Base-by-base conservation (phyloP, 2,329 filamentous ascomycete genomes). In the Huntiella decipiens region DNA sequence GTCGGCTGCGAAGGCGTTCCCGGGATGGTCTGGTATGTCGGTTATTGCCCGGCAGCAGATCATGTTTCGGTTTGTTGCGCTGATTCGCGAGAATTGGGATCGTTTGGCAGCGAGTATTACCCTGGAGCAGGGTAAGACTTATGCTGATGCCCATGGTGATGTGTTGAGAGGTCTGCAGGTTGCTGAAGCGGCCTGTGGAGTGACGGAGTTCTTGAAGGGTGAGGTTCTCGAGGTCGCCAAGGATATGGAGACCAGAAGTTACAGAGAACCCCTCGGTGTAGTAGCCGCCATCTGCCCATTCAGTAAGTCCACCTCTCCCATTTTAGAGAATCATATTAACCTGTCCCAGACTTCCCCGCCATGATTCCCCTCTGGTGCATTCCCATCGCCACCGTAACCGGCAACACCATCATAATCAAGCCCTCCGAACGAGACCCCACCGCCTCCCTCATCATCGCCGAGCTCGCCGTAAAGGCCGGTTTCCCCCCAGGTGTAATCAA, bases 331-430 rank as follows among this genome's bases (percentile, higher is more conserved):
- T 22, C 16, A 39, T 12, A 39, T 17, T 12, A 11, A 32, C 16
- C 12, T 32, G 36, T 16, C 36, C n/a, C 50, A 83, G 79, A 91
- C 68, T 91, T 91, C 65, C 83, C 83, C 38, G 83, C 83, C 55
- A 92, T 92, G 83, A 91, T 92, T 60, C 84, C 83, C 3, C 70
- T 92, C n/a, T 92, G 83, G 83, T 85, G 74, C 51, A 86, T 92
- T 51, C 84, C 83, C 35, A 82, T 91, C 54, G 83, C 83, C 40
- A 83, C 82, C 38, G 74, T 87, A 22, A 85, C 81, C 13, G 83
- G 83, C 44, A 92, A 92, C 67, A 87, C 82, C 11, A 67, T 86
- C 49, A 74, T 92, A 54, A 68, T 92, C 54, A 92, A 92, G 71
- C 83, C 83, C 7, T 88, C 83, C 1, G 83, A 92, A 66, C 76